Percentiles rank a stretch among this genome's conserved stretches.
Conservation (phyloP, 345 rosid genomes). For the Syzygium aqueum region DNA sequence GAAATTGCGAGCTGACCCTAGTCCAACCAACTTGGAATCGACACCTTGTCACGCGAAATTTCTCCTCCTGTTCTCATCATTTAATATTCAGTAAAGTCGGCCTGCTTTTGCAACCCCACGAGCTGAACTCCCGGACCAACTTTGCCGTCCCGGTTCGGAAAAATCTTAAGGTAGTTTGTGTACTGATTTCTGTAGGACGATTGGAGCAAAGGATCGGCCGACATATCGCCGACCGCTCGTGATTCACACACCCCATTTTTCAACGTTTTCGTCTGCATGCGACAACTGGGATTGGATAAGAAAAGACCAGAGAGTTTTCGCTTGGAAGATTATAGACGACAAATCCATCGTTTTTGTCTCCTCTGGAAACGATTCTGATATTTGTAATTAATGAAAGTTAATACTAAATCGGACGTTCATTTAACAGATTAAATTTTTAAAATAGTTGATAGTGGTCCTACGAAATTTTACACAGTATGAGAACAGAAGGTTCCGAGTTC, state of each 20-base stretch:
- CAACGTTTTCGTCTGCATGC: neutral
- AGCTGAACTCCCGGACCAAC: neutral
- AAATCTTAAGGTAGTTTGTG: neutral
- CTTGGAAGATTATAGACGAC: neutral
- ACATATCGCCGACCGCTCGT: neutral
- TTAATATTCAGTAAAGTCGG: neutral
- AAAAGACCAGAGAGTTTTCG: neutral
- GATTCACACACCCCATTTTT: neutral
- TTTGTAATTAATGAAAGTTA: too few relatives aligned
- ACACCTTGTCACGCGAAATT: neutral
- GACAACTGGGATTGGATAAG: neutral
- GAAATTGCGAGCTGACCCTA: neutral
- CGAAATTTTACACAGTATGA: too few relatives aligned
- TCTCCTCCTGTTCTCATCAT: neutral
- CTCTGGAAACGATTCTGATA: neutral
- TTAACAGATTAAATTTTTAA: too few relatives aligned
- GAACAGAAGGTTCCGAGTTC: too few relatives aligned
- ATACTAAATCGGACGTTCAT: too few relatives aligned
- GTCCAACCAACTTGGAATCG: neutral
- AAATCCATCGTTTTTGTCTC: neutral
- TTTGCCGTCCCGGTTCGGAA: neutral
- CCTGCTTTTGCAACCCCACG: neutral
- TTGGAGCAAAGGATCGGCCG: neutral
- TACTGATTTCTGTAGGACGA: neutral
- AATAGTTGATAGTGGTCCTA: too few relatives aligned